Base-by-base conservation (phyloP, 148 eudicot species). In the Nyssa sinensis region DNA sequence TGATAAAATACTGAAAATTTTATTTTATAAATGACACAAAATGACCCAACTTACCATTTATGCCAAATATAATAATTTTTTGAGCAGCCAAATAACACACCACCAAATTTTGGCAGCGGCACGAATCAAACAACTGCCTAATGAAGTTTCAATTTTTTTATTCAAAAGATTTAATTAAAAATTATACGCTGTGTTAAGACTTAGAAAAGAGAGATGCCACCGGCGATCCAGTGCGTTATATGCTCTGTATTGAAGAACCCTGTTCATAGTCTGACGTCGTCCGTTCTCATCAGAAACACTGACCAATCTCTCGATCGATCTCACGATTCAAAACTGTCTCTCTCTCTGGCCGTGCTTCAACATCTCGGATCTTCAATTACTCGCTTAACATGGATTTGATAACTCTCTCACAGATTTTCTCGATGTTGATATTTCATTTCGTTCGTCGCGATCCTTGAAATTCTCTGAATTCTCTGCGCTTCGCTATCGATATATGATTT, bases 281-380 rank as follows among this genome's bases (percentile, higher is more conserved):
- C 23, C 58, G 0, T 19, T n/a, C 59, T 21, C 59, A 17, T 55
- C 59, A 55, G 21, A 19, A 19, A 5, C 59, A 55, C 25, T 24
- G 24, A 55, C 58, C 58, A 21, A 53, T 21, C 59, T 21, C 12
- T 49, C 55, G 11, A 11, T 49, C 4, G 2, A 17, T 49, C 19
- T 9, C 62, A 9, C 57, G 19, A 49, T 12, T 4, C 8, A 55
- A 19, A 55, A 17, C 25, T 55, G 19, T 29, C 58, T 57, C 58
- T 37, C 34, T 35, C 13, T 7, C 51, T 34, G 7, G 21, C 74
- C 10, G 8, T 70, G 14, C 31, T 9, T 32, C 28, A 9, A 10
- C 51, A 41, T 30, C 35, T 69, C 62, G 73, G 73, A 69, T 69
- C 73, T 30, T 51, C 60, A 3, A 49, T 6, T 29, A 3, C 57